phyloP scores from a whole-genome alignment of 805 yeast genomes.

The Lipomyces spencermartinsiae region DNA sequence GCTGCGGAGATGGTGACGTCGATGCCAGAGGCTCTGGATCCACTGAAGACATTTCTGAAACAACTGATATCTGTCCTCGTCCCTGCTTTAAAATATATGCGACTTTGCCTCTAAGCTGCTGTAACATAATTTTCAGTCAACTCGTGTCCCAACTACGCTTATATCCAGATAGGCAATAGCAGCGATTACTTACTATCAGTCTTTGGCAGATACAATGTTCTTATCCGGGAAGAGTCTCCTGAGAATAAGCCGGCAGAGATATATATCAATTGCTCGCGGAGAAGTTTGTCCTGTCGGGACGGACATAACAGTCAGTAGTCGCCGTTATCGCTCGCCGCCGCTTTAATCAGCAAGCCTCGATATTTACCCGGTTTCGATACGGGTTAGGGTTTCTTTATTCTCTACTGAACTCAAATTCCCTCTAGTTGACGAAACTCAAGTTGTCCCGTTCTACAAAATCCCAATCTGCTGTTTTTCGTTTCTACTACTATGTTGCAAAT shows the following conservation, averaged over 20 bases:
- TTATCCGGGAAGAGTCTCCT: background rate
- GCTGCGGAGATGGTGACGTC: background rate
- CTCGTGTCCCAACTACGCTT: background rate
- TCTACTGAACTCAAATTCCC: too few relatives aligned
- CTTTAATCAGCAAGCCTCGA: background rate
- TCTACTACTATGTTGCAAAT: too few relatives aligned
- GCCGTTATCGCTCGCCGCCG: background rate
- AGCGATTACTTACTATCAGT: background rate
- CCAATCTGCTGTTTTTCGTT: too few relatives aligned
- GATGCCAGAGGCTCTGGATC: conserved; percentile 7
- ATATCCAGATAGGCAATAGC: background rate
- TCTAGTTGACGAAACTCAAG: too few relatives aligned
- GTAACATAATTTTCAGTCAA: background rate
- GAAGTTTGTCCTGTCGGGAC: background rate
- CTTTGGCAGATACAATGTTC: background rate
- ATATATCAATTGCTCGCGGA: background rate
- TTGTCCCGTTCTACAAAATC: too few relatives aligned
- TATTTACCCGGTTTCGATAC: background rate
- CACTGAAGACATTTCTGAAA: background rate
- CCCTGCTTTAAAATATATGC: background rate
- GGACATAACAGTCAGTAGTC: background rate
- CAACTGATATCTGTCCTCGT: background rate
- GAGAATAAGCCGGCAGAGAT: background rate
- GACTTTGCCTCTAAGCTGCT: background rate
- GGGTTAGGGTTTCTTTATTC: background rate